A percentile compares a stretch with the other conserved stretches of the same genome.
Conservation (phyloP, 2,329 filamentous ascomycete species). For the Macrophomina pseudophaseolina region DNA sequence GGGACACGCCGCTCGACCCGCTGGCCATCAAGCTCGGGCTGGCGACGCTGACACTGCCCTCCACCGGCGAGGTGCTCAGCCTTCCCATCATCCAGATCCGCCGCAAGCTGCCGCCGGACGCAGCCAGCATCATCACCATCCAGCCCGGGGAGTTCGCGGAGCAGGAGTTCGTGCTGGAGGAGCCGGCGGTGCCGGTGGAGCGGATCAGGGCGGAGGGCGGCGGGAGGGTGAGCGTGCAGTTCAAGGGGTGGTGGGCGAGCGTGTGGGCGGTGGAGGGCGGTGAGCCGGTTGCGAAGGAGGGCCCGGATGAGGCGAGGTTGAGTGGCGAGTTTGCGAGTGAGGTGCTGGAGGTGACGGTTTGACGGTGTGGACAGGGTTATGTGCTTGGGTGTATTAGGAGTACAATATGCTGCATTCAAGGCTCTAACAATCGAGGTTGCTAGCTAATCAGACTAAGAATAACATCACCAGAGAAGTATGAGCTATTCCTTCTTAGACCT, state of each 20-base stretch:
- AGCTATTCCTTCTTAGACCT: no score
- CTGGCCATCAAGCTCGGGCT: slow-evolving; percentile 46
- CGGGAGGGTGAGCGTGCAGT: slow-evolving; percentile 44
- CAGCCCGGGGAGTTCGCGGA: slow-evolving; percentile 39
- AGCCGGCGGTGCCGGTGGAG: slow-evolving; percentile 45
- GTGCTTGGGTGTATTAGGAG: not conserved
- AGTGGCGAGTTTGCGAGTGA: not conserved
- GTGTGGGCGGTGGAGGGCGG: slow-evolving; percentile 22
- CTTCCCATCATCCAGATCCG: slow-evolving; percentile 32
- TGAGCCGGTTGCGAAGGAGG: not conserved
- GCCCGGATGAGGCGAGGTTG: not conserved
- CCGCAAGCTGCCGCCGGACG: slow-evolving; percentile 43
- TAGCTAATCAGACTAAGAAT: no score
- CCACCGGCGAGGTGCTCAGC: not conserved
- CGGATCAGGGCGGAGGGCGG: slow-evolving; percentile 41
- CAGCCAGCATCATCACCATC: slow-evolving; percentile 42
- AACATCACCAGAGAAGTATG: no score
- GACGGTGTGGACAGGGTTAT: not conserved
- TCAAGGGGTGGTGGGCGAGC: slow-evolving; percentile 28
- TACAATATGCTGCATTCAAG: no score
- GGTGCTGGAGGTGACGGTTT: not conserved
- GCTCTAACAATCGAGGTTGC: no score
- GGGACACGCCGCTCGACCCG: slow-evolving; percentile 48
- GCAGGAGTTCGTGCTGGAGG: slow-evolving; percentile 42
- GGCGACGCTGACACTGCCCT: slow-evolving; percentile 40